Evolutionary conservation across 2,329 filamentous ascomycete genomes (phyloP).

Genomic region (Akanthomyces muscarius): DNA sequence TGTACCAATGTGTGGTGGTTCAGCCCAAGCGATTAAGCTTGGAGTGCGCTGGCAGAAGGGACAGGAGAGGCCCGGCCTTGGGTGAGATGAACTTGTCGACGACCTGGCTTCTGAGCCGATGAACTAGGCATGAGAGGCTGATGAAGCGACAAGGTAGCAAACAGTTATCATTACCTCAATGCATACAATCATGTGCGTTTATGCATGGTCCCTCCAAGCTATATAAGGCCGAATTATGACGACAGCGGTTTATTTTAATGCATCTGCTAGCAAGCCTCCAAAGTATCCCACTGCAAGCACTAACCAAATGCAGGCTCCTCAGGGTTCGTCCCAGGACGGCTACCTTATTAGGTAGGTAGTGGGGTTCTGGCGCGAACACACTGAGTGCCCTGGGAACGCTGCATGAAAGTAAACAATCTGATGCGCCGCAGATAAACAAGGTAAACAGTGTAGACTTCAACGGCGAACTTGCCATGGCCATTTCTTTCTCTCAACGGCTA

Average conservation of each 20-base stretch:
- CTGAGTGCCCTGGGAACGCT: not conserved
- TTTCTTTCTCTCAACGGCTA: too few species aligned
- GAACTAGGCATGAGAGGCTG: not conserved
- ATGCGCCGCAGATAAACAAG: not conserved
- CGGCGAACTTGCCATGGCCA: not conserved
- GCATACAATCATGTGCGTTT: not conserved
- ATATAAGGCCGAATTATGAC: not conserved
- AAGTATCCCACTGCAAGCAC: not conserved
- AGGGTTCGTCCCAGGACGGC: slow-evolving; percentile 1
- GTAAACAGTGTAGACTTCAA: not conserved
- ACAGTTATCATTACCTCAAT: not conserved
- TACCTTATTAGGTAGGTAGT: not conserved
- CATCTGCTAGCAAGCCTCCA: not conserved
- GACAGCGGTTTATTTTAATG: not conserved
- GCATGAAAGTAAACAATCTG: slow-evolving; percentile 9
- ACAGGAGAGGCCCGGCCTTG: too few species aligned
- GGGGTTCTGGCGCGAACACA: not conserved
- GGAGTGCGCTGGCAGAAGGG: too few species aligned
- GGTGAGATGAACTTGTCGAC: too few species aligned
- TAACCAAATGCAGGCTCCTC: not conserved
- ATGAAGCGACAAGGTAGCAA: not conserved
- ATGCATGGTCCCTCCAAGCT: not conserved
- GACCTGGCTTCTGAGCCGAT: not conserved
- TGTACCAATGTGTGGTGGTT: too few species aligned
- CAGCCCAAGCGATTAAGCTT: too few species aligned